Conservation (phyloP, 352 stramenopile species). For the Phytophthora agathidicida region DNA sequence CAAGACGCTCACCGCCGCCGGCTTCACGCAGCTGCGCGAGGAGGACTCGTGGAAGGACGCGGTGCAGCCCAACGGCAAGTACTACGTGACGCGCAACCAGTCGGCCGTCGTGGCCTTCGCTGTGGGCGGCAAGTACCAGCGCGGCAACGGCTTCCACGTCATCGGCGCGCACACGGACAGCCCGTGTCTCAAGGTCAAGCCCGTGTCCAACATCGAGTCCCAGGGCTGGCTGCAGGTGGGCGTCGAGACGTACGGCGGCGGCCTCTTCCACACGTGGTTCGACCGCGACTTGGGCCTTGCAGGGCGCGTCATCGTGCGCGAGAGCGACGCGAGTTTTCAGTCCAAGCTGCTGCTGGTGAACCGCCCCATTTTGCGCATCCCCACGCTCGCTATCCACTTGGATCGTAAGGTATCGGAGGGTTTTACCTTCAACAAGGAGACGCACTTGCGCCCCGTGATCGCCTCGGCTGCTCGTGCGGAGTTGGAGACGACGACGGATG, state of each 20-base stretch:
- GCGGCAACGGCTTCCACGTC: slow-evolving; percentile 95
- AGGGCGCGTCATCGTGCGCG: slow-evolving; percentile 92
- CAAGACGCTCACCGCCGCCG: slow-evolving; percentile 80
- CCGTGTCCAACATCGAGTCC: slow-evolving; percentile 90
- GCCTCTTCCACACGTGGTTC: slow-evolving; percentile 99
- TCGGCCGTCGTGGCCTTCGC: slow-evolving; percentile 96
- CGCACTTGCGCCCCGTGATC: slow-evolving; percentile 95
- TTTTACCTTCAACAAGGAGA: slow-evolving; percentile 97
- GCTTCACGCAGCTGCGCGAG: slow-evolving; percentile 93
- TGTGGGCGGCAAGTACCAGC: slow-evolving; percentile 92
- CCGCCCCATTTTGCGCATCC: slow-evolving; percentile 95
- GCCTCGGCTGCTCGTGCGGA: slow-evolving; percentile 81
- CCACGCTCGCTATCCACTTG: slow-evolving; percentile 98
- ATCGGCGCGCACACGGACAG: slow-evolving; percentile 97
- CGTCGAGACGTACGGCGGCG: slow-evolving; percentile 89
- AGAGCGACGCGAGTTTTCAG: slow-evolving; percentile 73
- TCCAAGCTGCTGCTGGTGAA: slow-evolving; percentile 93
- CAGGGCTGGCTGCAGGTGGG: slow-evolving; percentile 85
- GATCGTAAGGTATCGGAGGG: slow-evolving; percentile 87
- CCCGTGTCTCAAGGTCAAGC: slow-evolving; percentile 96
- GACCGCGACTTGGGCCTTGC: slow-evolving; percentile 95
- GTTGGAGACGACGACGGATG: slow-evolving; percentile 75
- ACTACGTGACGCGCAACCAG: slow-evolving; percentile 98
- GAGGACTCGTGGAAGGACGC: slow-evolving; percentile 69
- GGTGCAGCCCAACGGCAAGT: slow-evolving; percentile 91